Conservation (phyloP, 352 stramenopile genomes). For the Phytophthora megakarya region DNA sequence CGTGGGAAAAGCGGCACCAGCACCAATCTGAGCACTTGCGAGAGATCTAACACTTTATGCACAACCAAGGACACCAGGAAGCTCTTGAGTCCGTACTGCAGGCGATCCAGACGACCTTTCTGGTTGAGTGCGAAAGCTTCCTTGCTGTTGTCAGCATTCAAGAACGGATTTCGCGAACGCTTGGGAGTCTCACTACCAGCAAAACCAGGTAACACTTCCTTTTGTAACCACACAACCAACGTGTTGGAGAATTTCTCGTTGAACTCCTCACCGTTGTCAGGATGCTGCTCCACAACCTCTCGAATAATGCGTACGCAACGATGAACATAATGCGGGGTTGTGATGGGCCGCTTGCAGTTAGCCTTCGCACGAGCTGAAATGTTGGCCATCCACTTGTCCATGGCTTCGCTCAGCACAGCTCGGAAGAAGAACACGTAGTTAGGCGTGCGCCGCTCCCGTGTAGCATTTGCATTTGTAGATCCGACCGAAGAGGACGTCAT, state of each 20-base stretch:
- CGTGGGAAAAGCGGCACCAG: conserved; percentile 83
- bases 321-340: conserved; percentile 84
- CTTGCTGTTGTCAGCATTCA: conserved; percentile 80
- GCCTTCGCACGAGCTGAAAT: conserved; percentile 63
- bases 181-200: conserved; percentile 78
- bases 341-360: conserved; percentile 79
- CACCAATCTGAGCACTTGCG: conserved; percentile 83
- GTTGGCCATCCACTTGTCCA: conserved; percentile 91
- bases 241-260: conserved; percentile 87
- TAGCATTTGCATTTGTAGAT: conserved; percentile 77
- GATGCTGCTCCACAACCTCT: conserved; percentile 84
- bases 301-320: conserved; percentile 84
- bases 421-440: conserved; percentile 90
- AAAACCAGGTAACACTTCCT: conserved; percentile 85
- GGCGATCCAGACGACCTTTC: conserved; percentile 79
- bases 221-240: conserved; percentile 84
- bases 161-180: conserved; percentile 81
- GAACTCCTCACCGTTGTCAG: conserved; percentile 83
- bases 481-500: conserved; percentile 73
- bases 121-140: conserved; percentile 84
- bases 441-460: conserved; percentile 70
- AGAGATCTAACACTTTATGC: conserved; percentile 86
- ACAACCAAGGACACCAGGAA: conserved; percentile 84
- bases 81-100: conserved; percentile 87
- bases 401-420: conserved; percentile 80